Evolutionary conservation across 2,329 filamentous ascomycete species (phyloP).

Genomic region (Tetracladium maxilliforme): DNA sequence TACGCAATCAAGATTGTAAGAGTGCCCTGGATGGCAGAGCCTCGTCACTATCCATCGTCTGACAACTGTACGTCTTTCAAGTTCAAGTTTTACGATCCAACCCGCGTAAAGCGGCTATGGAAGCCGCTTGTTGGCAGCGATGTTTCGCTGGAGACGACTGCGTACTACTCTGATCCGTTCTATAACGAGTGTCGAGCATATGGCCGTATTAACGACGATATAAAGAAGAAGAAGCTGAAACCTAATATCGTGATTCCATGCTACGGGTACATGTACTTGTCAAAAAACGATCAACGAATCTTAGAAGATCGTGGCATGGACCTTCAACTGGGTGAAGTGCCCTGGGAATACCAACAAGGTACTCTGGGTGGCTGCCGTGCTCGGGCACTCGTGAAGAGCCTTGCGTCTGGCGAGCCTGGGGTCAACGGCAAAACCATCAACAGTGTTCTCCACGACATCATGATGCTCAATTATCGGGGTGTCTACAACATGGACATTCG

Average conservation of each 20-base stretch:
- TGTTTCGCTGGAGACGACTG: neutral
- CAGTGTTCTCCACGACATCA: slow-evolving; percentile 1
- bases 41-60: neutral
- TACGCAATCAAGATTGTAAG: slow-evolving; percentile 1
- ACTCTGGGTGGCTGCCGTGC: neutral
- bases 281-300: slow-evolving; percentile 1
- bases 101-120: neutral
- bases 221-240: neutral
- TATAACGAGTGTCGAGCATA: slow-evolving; percentile 1
- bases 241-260: slow-evolving; percentile 1
- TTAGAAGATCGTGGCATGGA: neutral
- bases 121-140: neutral
- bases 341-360: neutral
- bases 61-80: neutral
- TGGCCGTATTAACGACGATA: slow-evolving; percentile 1
- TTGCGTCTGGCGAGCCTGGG: slow-evolving; percentile 1
- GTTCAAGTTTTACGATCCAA: slow-evolving; percentile 1
- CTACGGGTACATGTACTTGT: neutral
- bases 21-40: neutral
- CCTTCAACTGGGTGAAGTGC: neutral
- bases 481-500: slow-evolving; percentile 1
- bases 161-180: slow-evolving; percentile 1
- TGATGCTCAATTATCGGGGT: neutral
- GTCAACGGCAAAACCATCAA: slow-evolving; percentile 1
- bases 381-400: slow-evolving; percentile 1